Base-by-base conservation (phyloP, 208 protist species). In the Wallacemonas sp. region DNA sequence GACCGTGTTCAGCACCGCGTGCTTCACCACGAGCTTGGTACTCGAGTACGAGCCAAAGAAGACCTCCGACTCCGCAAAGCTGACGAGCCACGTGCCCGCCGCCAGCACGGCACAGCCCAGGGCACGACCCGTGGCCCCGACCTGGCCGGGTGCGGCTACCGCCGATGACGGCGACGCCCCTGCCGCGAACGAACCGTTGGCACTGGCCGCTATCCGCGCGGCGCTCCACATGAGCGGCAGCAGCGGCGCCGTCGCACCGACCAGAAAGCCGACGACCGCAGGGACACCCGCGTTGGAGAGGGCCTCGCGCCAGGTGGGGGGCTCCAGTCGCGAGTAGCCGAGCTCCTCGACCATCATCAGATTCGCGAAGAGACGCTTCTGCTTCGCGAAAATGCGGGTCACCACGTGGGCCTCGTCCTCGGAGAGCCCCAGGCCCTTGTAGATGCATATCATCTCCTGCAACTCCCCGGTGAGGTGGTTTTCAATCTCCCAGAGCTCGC, bases 261-360 rank as follows among this genome's bases (percentile, higher is more conserved):
- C 26, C 1, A 79, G 57, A 44, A 86, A 92, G 29, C 87, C 86
- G 16, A 87, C 39, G n/a, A 83, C 42, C 3, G 79, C 65, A 0
- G 90, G 90, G 16, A 91, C 25, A 0, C 80, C 84, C 4, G 81
- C 87, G 69, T 86, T 84, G 22, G 77, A 64, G 38, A 89, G 14
- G 0, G 80, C 79, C 76, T 96, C 87, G n/a, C 55, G 38, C 26
- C 71, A 68, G n/a, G 71, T 81, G 23, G 86, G 87, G 33, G 87
- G 87, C 62, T 87, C 79, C 23, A 96, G 74, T 1, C 90, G 87
- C 1, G 85, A 91, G 72, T 96, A 96, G 57, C 95, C 95, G 11
- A 98, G 88, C 70, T 98, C 93, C 74, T 98, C 89, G 26, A 97
- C 92, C 92, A 98, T 97, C 93, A 98, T 97, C 29, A 97, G 65